Percentiles rank a stretch among this genome's conserved stretches.
Evolutionary conservation across 2,329 filamentous ascomycete genomes (phyloP).

Genomic region (Verticillium zaregamsianum): DNA sequence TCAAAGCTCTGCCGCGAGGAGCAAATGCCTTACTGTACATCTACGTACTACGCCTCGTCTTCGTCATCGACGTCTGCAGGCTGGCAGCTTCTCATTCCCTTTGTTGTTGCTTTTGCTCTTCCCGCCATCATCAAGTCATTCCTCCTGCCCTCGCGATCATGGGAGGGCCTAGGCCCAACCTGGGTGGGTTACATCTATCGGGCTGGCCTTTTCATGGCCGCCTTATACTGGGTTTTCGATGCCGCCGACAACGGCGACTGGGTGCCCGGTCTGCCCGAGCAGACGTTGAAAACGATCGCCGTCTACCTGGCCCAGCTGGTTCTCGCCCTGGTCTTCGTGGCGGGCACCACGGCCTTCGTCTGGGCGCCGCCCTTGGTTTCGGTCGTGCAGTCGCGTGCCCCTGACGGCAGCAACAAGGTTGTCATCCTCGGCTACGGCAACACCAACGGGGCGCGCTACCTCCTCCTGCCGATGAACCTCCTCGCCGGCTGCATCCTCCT

Average conservation of each 20-base stretch:
- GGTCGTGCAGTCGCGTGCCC: constrained; percentile 52
- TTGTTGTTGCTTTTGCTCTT: constrained; percentile 65
- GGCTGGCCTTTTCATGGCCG: constrained; percentile 67
- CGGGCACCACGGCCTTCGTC: constrained; percentile 78
- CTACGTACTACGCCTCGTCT: constrained; percentile 90
- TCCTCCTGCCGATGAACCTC: constrained; percentile 77
- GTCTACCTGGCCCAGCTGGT: constrained; percentile 76
- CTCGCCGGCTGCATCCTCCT: constrained; percentile 73
- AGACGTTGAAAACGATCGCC: constrained; percentile 66
- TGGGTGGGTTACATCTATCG: constrained; percentile 84
- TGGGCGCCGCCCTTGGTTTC: constrained; percentile 83
- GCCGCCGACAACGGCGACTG: constrained; percentile 83
- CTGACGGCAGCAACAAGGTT: constrained; percentile 50
- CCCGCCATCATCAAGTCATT: constrained; percentile 76
- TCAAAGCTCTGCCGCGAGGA: constrained; percentile 95
- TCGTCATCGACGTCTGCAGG: constrained; percentile 88
- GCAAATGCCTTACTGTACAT: constrained; percentile 95
- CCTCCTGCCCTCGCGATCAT: constrained; percentile 77
- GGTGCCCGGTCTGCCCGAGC: constrained; percentile 57
- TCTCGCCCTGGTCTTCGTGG: constrained; percentile 75
- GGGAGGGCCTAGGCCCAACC: constrained; percentile 76
- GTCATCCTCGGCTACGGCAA: constrained; percentile 90
- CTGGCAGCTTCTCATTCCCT: constrained; percentile 83
- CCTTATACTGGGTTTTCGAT: constrained; percentile 84
- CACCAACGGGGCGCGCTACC: constrained; percentile 85